phyloP scores from a whole-genome alignment of 768 basidiomycete species.

The Pleurotus citrinopileatus region DNA sequence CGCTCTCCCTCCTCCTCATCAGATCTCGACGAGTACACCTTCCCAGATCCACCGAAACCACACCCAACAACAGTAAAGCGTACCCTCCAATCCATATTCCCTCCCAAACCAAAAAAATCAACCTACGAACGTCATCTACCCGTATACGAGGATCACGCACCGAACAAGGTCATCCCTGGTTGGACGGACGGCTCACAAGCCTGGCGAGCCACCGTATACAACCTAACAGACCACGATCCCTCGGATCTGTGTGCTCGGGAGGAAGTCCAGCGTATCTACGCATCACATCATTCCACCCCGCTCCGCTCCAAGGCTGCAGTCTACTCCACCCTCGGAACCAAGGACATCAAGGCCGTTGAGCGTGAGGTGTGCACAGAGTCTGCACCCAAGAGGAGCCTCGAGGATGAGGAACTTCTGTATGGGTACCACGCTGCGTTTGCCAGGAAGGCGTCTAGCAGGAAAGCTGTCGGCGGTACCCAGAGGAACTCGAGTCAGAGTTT shows the following conservation, averaged over 20 bases:
- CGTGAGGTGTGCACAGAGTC: constrained; percentile 11
- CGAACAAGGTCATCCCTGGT: constrained; percentile 50
- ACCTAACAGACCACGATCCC: constrained; percentile 37
- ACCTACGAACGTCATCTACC: too few species aligned
- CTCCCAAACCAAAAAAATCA: too few species aligned
- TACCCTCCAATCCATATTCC: constrained; percentile 45
- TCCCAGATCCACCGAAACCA: neutral
- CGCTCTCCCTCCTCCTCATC: constrained; percentile 17
- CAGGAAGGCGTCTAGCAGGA: constrained; percentile 7
- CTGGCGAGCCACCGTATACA: constrained; percentile 68
- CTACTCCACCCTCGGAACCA: constrained; percentile 42
- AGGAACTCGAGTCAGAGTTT: constrained; percentile 38
- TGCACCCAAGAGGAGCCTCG: constrained; percentile 17
- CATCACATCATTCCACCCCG: constrained; percentile 48
- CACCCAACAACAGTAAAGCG: constrained; percentile 43
- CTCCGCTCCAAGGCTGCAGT: constrained; percentile 50
- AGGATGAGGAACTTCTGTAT: constrained; percentile 46
- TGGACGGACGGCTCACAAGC: constrained; percentile 68
- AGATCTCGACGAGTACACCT: constrained; percentile 13
- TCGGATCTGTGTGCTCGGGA: constrained; percentile 13
- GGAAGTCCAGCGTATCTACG: constrained; percentile 31
- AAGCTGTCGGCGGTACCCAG: neutral
- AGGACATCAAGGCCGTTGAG: constrained; percentile 14
- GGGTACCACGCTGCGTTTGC: constrained; percentile 56
- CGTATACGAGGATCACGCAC: constrained; percentile 24